Evolutionary conservation across 495 filamentous ascomycete genomes (phyloP).

Genomic region (Podospora pseudoanserina): DNA sequence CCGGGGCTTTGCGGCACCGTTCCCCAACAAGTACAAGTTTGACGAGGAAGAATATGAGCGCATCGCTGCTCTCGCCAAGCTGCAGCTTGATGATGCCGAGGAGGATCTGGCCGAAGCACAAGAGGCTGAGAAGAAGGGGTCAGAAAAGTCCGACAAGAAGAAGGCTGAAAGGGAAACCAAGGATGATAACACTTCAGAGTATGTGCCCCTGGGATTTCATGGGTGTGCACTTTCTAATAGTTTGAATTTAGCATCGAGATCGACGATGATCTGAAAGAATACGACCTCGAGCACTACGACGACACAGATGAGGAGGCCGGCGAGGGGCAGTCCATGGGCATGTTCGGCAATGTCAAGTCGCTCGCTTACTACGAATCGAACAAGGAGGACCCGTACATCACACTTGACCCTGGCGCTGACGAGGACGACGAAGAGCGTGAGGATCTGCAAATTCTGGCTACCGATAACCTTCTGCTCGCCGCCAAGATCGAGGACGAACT

Average conservation of each 20-base stretch:
- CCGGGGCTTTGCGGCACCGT: conserved; percentile 86
- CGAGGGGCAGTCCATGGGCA: conserved; percentile 67
- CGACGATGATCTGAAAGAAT: conserved; percentile 86
- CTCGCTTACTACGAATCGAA: conserved; percentile 91
- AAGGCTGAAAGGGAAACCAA: conserved; percentile 11
- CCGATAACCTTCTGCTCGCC: conserved; percentile 86
- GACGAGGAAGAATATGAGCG: conserved; percentile 89
- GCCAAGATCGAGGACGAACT: conserved; percentile 96
- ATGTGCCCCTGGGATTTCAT: conserved; percentile 4
- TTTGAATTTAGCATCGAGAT: conserved; percentile 36
- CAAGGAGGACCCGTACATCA: conserved; percentile 94
- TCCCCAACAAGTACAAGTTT: conserved; percentile 85
- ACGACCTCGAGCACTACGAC: conserved; percentile 92
- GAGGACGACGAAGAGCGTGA: conserved; percentile 87
- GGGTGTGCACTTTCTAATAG: conserved; percentile 18
- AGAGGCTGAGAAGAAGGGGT: conserved; percentile 31
- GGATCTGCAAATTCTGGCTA: conserved; percentile 86
- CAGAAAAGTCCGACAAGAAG: conserved; percentile 14
- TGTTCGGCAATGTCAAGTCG: conserved; percentile 93
- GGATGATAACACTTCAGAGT: conserved; percentile 36
- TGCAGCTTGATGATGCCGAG: conserved; percentile 89
- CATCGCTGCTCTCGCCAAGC: conserved; percentile 82
- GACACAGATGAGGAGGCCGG: conserved; percentile 66
- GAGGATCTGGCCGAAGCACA: conserved; percentile 74
- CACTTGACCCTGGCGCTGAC: conserved; percentile 61